Conservation (phyloP, 192 early-diverging fungal species). For the Coemansia sp. region DNA sequence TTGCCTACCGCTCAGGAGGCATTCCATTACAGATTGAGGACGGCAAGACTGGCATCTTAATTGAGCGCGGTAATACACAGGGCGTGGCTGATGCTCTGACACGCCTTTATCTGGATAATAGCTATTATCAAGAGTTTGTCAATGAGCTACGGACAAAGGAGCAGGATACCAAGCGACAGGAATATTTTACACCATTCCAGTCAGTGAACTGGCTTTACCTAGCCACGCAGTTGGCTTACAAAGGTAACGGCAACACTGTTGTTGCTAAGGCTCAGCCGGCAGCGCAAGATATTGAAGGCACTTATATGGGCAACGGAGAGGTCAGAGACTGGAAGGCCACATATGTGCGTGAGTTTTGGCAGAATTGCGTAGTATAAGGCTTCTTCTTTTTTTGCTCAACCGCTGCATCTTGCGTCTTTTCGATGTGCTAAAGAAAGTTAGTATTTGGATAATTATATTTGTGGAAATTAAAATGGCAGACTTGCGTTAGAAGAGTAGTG, state of each 20-base stretch:
- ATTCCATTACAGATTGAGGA: constrained; percentile 79
- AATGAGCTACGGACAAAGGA: constrained; percentile 52
- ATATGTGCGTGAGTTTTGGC: constrained; percentile 53
- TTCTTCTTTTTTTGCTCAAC: neutral
- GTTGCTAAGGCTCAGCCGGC: constrained; percentile 33
- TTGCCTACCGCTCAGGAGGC: constrained; percentile 67
- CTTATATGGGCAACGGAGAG: constrained; percentile 51
- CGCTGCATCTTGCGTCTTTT: no score
- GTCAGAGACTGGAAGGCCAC: constrained; percentile 42
- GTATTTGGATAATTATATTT: no score
- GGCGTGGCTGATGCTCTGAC: constrained; percentile 63
- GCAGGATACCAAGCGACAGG: constrained; percentile 60
- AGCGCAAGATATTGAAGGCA: constrained; percentile 36
- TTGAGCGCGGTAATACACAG: constrained; percentile 61
- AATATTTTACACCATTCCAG: constrained; percentile 68
- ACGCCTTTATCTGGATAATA: constrained; percentile 58
- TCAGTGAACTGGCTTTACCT: constrained; percentile 75
- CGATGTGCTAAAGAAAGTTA: no score
- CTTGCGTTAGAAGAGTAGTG: no score
- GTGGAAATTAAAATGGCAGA: no score
- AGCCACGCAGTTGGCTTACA: constrained; percentile 58
- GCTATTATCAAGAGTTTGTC: constrained; percentile 58
- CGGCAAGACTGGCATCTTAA: constrained; percentile 66
- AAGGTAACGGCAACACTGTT: constrained; percentile 36
- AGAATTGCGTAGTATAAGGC: constrained; percentile 2